A percentile compares a stretch with the other conserved stretches of the same genome.
Evolutionary conservation across 78 protist genomes (phyloP).

Genomic region (Polysphondylium violaceum): DNA sequence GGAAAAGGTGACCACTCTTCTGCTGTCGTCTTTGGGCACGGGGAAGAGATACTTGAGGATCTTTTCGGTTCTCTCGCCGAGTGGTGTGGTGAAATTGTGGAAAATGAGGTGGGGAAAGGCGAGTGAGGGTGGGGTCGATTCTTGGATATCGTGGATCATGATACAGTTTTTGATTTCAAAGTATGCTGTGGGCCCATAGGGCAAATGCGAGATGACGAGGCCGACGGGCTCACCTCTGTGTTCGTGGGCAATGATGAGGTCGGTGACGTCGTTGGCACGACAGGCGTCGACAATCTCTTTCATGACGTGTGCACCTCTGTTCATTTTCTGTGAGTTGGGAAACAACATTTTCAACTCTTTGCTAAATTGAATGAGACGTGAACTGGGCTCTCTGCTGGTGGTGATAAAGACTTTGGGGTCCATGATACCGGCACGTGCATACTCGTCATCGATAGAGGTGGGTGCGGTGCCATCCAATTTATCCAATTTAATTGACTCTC

Average conservation of each 20-base stretch:
- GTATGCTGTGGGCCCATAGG: conserved; percentile 99
- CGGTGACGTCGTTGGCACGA: conserved; percentile 95
- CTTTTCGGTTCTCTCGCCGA: conserved; percentile 91
- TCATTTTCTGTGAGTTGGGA: conserved; percentile 96
- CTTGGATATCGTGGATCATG: conserved; percentile 96
- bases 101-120: conserved; percentile 98
- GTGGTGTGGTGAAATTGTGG: conserved; percentile 90
- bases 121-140: conserved; percentile 82
- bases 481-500: conserved; percentile 65
- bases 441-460: conserved; percentile 97
- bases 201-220: conserved; percentile 97
- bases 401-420: conserved; percentile 98
- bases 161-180: conserved; percentile 95
- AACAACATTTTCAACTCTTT: conserved; percentile 91
- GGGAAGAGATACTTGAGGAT: conserved; percentile 98
- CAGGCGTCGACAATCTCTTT: conserved; percentile 94
- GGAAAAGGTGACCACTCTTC: conserved; percentile 94
- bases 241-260: conserved; percentile 98
- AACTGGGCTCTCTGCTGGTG: conserved; percentile 97
- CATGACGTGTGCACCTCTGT: conserved; percentile 94
- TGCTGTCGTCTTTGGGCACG: conserved; percentile 93
- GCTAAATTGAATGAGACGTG: conserved; percentile 93
- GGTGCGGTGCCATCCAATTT: conserved; percentile 24
- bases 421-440: conserved; percentile 94
- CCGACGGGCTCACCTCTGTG: conserved; percentile 98